Evolutionary conservation across 1,284 basidiomycete genomes (phyloP).

Genomic region (Ceratobasidium sp.): DNA sequence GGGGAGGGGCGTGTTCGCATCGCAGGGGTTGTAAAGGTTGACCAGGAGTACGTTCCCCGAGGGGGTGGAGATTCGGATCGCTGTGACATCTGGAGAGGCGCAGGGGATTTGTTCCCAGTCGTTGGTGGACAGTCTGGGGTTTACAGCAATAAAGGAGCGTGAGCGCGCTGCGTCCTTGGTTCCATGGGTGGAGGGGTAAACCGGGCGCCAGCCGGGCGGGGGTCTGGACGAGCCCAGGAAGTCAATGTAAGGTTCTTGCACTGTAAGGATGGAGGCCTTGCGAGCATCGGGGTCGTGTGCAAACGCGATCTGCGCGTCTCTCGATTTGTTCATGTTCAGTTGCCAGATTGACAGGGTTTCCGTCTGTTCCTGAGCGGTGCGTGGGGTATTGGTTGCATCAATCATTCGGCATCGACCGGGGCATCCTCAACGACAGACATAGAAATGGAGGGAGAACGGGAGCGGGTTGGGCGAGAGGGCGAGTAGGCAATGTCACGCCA

Average conservation of each 20-base stretch:
- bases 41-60: not conserved
- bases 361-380: not conserved
- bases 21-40: slow-evolving; percentile 22
- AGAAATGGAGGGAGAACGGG: not conserved
- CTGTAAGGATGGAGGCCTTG: not conserved
- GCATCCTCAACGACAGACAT: not conserved
- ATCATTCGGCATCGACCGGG: not conserved
- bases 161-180: not conserved
- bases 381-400: not conserved
- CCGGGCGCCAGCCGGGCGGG: not conserved
- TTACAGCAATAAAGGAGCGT: not conserved
- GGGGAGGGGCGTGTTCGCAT: not conserved
- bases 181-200: not conserved
- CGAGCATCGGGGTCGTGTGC: not conserved
- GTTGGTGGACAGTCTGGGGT: slow-evolving; percentile 5
- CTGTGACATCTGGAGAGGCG: slow-evolving; percentile 4
- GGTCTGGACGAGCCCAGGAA: not conserved
- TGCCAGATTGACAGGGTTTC: not conserved
- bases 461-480: not conserved
- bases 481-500: not conserved
- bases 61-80: not conserved
- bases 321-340: slow-evolving; percentile 11
- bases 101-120: not conserved
- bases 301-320: not conserved
- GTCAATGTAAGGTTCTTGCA: slow-evolving; percentile 11